Evolutionary conservation across 192 early-diverging fungal species (phyloP).

Genomic region (Coemansia erecta): DNA sequence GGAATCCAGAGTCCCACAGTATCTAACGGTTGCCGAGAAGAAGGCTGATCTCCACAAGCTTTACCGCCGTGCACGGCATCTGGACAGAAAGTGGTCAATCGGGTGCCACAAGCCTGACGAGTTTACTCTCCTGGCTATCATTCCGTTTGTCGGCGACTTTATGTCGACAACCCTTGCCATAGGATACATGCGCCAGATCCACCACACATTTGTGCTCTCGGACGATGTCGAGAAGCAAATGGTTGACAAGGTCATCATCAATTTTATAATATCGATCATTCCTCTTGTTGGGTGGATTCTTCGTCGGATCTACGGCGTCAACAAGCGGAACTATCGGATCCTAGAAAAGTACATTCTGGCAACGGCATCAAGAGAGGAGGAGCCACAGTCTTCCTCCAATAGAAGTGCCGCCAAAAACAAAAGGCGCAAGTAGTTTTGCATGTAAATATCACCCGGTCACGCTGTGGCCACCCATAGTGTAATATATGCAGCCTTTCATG

Average conservation of each 20-base stretch:
- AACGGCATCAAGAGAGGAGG: slow-evolving; percentile 2
- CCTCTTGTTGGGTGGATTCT: slow-evolving; percentile 38
- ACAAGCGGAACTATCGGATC: slow-evolving; percentile 34
- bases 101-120: slow-evolving; percentile 27
- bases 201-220: slow-evolving; percentile 17
- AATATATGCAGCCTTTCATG: too few relatives aligned
- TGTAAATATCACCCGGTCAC: neutral
- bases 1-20: slow-evolving; percentile 7
- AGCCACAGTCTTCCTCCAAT: neutral
- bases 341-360: slow-evolving; percentile 33
- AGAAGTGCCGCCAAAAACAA: neutral
- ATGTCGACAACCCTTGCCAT: slow-evolving; percentile 30
- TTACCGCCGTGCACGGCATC: slow-evolving; percentile 23
- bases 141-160: slow-evolving; percentile 29
- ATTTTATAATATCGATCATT: slow-evolving; percentile 24
- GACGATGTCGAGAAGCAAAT: slow-evolving; percentile 18
- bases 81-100: slow-evolving; percentile 40
- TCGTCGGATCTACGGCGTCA: slow-evolving; percentile 28
- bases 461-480: neutral
- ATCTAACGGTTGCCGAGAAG: slow-evolving; percentile 17
- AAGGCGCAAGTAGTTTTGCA: neutral
- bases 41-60: slow-evolving; percentile 27
- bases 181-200: slow-evolving; percentile 25
- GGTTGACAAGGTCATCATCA: slow-evolving; percentile 19
- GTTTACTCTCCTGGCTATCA: slow-evolving; percentile 25